Evolutionary conservation across 192 early-diverging fungal genomes (phyloP).

Genomic region (Podila epigama): DNA sequence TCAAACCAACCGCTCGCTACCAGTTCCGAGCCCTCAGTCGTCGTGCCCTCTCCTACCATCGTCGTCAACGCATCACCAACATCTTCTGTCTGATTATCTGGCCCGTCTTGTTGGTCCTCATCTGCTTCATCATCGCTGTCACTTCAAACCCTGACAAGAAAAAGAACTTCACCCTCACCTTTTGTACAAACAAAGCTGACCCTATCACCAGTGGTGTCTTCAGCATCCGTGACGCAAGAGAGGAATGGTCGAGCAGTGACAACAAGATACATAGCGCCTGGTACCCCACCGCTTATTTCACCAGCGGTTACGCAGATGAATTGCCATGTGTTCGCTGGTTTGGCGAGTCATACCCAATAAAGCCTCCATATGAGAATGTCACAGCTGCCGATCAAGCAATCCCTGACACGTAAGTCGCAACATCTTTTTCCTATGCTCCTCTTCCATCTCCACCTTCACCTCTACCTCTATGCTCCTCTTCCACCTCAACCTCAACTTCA

Average conservation of each 20-base stretch:
- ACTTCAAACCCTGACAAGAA: neutral
- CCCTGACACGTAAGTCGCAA: constrained; percentile 21
- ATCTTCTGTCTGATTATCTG: constrained; percentile 24
- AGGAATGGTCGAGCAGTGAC: neutral
- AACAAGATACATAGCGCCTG: neutral
- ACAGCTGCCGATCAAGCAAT: neutral
- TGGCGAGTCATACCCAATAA: constrained; percentile 23
- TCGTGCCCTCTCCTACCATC: constrained; percentile 32
- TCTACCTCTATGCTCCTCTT: no score
- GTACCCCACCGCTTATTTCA: constrained; percentile 5
- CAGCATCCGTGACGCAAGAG: neutral
- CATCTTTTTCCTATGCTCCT: neutral
- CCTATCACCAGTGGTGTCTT: neutral
- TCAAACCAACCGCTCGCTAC: constrained; percentile 14
- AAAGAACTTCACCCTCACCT: neutral
- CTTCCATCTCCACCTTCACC: neutral
- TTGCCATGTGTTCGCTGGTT: constrained; percentile 41
- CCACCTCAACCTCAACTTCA: no score
- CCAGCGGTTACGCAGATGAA: neutral
- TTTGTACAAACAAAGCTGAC: constrained; percentile 25
- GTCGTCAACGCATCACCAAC: constrained; percentile 20
- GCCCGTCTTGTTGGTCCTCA: constrained; percentile 20
- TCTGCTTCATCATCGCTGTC: constrained; percentile 3
- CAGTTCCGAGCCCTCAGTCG: constrained; percentile 34
- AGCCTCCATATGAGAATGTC: constrained; percentile 25